Evolutionary conservation across 2,329 filamentous ascomycete species (phyloP).

Genomic region (Macrophomina pseudophaseolina): DNA sequence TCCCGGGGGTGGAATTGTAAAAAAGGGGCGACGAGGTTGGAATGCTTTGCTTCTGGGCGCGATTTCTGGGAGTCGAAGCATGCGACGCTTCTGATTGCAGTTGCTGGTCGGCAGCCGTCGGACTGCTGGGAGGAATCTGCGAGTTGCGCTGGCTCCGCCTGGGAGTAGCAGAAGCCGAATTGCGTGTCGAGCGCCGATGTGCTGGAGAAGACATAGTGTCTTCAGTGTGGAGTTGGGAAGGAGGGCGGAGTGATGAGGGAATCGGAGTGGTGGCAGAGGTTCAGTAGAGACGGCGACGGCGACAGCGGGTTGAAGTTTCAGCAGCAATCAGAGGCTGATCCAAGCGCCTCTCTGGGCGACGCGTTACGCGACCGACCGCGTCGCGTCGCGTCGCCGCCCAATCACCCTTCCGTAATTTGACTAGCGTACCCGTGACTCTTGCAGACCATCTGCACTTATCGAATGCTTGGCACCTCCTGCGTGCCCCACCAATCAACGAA

Average conservation of each 20-base stretch:
- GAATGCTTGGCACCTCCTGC: background rate
- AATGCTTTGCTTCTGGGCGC: constrained; percentile 52
- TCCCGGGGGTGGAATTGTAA: constrained; percentile 54
- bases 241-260: background rate
- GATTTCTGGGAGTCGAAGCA: constrained; percentile 45
- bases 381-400: constrained; percentile 29
- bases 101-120: constrained; percentile 51
- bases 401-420: too few species aligned
- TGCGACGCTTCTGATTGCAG: constrained; percentile 49
- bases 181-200: constrained; percentile 60
- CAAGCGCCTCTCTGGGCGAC: constrained; percentile 6
- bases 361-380: constrained; percentile 33
- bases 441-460: too few species aligned
- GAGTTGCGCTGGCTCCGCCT: constrained; percentile 60
- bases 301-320: constrained; percentile 19
- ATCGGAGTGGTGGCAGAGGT: constrained; percentile 9
- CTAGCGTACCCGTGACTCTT: background rate
- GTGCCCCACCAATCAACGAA: constrained; percentile 22
- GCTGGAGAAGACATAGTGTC: constrained; percentile 67
- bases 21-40: constrained; percentile 81
- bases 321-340: constrained; percentile 16
- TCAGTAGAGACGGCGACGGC: background rate
- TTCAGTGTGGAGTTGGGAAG: background rate
- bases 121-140: constrained; percentile 59
- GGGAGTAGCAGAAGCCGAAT: constrained; percentile 61